These are phyloP conservation scores for Plasmodium coatneyi DNA, from an alignment of 169 alveolate genomes.

Conservation along the genomic window DNA sequence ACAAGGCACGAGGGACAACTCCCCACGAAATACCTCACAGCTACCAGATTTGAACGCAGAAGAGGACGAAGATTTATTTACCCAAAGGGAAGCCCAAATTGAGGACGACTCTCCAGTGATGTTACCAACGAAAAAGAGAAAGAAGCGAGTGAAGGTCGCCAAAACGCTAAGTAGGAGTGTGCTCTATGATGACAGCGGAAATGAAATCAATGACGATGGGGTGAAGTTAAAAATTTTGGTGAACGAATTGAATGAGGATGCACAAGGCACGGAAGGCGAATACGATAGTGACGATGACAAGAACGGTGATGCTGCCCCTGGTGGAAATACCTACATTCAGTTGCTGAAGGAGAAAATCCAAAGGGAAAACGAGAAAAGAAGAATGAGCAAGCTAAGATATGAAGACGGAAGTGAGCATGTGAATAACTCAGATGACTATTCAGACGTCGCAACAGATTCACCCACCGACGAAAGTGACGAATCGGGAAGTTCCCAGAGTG, in stretches of 20 bases:
- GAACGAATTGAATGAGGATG: constrained; percentile 43
- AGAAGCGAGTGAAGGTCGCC: constrained; percentile 44
- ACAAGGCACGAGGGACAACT: not conserved
- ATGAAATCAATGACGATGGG: constrained; percentile 64
- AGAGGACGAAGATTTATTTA: constrained; percentile 46
- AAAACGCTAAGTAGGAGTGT: constrained; percentile 52
- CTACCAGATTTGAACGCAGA: not conserved
- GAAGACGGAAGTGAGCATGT: not conserved
- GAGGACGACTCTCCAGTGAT: constrained; percentile 26
- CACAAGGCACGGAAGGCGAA: not conserved
- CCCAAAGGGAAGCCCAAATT: constrained; percentile 19
- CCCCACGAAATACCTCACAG: not conserved
- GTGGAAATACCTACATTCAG: constrained; percentile 39
- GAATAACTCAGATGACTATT: not conserved
- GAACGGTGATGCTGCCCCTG: not conserved
- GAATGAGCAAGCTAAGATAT: constrained; percentile 28
- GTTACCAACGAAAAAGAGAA: constrained; percentile 55
- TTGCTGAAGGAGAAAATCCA: constrained; percentile 32
- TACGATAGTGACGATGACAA: constrained; percentile 7
- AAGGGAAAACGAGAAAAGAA: constrained; percentile 34
- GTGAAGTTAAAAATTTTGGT: constrained; percentile 47
- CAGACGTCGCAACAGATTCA: not conserved
- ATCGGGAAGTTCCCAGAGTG: not conserved
- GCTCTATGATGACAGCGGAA: constrained; percentile 59
- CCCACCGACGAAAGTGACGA: not conserved